Conservation (phyloP, 1,139 yeast genomes). For the Lodderomyces theae region DNA sequence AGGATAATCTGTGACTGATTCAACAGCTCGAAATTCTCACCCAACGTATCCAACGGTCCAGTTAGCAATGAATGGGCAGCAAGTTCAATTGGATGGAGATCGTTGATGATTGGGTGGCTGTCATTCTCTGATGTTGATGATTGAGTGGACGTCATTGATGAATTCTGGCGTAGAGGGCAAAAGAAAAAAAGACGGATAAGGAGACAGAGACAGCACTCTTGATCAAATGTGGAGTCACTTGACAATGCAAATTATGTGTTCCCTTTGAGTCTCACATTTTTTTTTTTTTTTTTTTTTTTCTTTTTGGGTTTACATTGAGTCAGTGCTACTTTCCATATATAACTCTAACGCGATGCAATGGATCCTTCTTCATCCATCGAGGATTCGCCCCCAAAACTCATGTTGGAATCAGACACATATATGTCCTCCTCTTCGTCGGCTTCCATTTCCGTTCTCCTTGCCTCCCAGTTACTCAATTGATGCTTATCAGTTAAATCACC, state of each 20-base stretch:
- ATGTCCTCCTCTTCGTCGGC: slow-evolving; percentile 16
- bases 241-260: no score
- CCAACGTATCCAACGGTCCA: slow-evolving; percentile 50
- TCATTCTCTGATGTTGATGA: slow-evolving; percentile 1
- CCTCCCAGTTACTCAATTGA: slow-evolving; percentile 42
- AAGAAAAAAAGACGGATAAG: no score
- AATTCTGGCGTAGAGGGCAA: neutral
- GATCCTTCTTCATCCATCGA: slow-evolving; percentile 1
- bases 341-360: neutral
- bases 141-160: neutral
- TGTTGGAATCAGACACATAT: slow-evolving; percentile 2
- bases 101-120: slow-evolving; percentile 13
- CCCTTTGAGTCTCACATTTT: no score
- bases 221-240: no score
- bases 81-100: slow-evolving; percentile 54
- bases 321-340: neutral
- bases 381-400: neutral
- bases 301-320: no score
- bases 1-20: slow-evolving; percentile 58
- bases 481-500: slow-evolving; percentile 36
- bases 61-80: slow-evolving; percentile 56
- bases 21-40: slow-evolving; percentile 50
- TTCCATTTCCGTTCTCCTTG: slow-evolving; percentile 21
- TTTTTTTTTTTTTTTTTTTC: no score
- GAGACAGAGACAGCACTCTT: no score